phyloP scores from a whole-genome alignment of 1,284 basidiomycete species.

The Malassezia dermatis region DNA sequence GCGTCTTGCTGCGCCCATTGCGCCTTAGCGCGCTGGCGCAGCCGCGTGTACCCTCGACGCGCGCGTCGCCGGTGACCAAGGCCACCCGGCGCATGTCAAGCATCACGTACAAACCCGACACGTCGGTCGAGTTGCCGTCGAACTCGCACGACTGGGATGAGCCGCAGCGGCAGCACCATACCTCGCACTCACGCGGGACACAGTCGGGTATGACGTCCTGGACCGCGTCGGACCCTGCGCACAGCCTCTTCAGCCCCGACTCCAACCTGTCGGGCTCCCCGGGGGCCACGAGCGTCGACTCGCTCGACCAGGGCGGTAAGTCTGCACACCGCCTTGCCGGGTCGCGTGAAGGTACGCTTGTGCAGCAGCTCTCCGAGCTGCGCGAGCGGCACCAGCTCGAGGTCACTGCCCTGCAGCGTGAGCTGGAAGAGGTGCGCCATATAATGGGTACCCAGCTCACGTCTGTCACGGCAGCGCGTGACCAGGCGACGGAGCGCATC shows the following conservation, averaged over 20 bases:
- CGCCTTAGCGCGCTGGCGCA: neutral
- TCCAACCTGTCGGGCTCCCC: constrained; percentile 7
- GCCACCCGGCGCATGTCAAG: constrained; percentile 3
- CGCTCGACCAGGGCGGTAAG: constrained; percentile 2
- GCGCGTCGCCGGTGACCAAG: neutral
- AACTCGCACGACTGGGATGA: neutral
- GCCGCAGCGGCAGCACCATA: neutral
- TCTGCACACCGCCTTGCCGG: neutral
- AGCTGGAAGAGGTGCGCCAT: constrained; percentile 16
- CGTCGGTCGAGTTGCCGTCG: neutral
- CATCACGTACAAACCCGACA: constrained; percentile 8
- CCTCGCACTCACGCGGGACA: neutral
- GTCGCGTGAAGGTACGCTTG: neutral
- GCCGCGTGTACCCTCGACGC: neutral
- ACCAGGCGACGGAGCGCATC: constrained; percentile 12
- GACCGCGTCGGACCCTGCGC: constrained; percentile 10
- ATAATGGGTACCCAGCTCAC: constrained; percentile 10
- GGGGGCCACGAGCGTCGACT: constrained; percentile 13
- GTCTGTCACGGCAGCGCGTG: constrained; percentile 20
- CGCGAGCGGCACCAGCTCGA: constrained; percentile 12
- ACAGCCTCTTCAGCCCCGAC: constrained; percentile 11
- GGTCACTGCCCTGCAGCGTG: constrained; percentile 7
- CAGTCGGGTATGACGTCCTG: constrained; percentile 12
- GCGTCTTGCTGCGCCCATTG: constrained; percentile 5
- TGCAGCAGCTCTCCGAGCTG: neutral